Evolutionary conservation across 768 basidiomycete genomes (phyloP), one percentile per base, ranked within the genome.

Genomic region (Tricholoma saponaceum): DNA sequence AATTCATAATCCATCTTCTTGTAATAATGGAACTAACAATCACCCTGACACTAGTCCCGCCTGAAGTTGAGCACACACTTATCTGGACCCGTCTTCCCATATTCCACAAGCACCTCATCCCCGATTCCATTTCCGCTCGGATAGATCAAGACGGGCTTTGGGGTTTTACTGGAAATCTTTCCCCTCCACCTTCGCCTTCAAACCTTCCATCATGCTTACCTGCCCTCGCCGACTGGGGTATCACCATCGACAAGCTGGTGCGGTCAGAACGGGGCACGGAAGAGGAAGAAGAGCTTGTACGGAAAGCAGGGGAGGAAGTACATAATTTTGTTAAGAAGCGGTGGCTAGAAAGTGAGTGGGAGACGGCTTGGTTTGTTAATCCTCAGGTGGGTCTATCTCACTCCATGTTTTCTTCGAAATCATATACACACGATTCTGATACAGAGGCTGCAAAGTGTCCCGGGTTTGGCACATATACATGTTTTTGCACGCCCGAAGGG

Each of bases 361-460:
- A 95, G 72, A 91, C 90, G 0, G 90, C 89, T 1, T 95, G 92
- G 92, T 93, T 93, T 65, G 87, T 92, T 43, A 94, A 94, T 66
- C 92, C 92, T 43, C 89, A 86, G 51, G 92, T 94, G 64, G 67
- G 88, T 71, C 58, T 20, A 8, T 33, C 6, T 25, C 28, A 13
- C 25, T 22, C 2, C 54, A 8, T 39, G 23, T 37, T 46, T 51
- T 14, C 16, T 33, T 57, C 43, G 41, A 26, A 20, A 2, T n/a
- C n/a, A n/a, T n/a, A n/a, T n/a, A n/a, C n/a, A n/a, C 7, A 5
- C 25, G 16, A 16, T 9, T 3, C n/a, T 26, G 46, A 28, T 54
- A 26, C 69, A 90, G 90, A 82, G 91, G 66, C 69, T 93, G 55
- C 92, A 95, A 64, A 93, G 90, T 58, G 83, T 95, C 28, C 87